A percentile compares a stretch with the other conserved stretches of the same genome.
Evolutionary conservation across 2,329 filamentous ascomycete genomes (phyloP).

Genomic region (Trichoderma breve): DNA sequence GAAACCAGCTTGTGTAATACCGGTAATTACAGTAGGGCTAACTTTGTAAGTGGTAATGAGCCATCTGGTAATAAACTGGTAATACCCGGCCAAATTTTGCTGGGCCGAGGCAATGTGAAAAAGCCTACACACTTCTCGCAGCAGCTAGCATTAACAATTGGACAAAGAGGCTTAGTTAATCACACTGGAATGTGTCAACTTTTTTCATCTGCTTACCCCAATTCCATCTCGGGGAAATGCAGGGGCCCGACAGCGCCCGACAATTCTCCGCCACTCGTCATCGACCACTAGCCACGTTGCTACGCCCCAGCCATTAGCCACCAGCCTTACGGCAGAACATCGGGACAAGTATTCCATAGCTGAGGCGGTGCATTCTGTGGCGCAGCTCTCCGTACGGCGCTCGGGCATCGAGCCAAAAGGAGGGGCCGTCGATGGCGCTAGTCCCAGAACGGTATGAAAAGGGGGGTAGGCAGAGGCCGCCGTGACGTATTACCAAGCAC

Average conservation of each 20-base stretch:
- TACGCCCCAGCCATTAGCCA: slow-evolving; percentile 2
- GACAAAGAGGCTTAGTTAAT: background rate
- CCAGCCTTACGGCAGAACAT: background rate
- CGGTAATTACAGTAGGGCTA: background rate
- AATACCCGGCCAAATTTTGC: background rate
- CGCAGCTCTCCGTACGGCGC: background rate
- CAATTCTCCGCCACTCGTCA: background rate
- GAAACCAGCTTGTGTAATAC: background rate
- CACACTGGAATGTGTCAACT: background rate
- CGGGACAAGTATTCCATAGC: background rate
- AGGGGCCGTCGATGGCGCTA: background rate
- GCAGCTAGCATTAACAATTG: background rate
- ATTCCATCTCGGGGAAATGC: slow-evolving; percentile 3
- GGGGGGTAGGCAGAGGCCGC: slow-evolving; percentile 6
- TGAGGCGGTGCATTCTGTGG: background rate
- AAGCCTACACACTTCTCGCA: background rate
- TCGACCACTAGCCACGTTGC: background rate
- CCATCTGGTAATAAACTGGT: background rate
- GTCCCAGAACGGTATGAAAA: background rate
- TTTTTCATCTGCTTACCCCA: background rate
- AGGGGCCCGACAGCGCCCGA: background rate
- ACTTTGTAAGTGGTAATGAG: too few species aligned
- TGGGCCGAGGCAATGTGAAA: background rate
- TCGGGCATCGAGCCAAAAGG: background rate
- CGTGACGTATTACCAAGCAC: slow-evolving; percentile 19